Base-by-base conservation (phyloP, 352 stramenopile species). In the Pythium sukuiense region DNA sequence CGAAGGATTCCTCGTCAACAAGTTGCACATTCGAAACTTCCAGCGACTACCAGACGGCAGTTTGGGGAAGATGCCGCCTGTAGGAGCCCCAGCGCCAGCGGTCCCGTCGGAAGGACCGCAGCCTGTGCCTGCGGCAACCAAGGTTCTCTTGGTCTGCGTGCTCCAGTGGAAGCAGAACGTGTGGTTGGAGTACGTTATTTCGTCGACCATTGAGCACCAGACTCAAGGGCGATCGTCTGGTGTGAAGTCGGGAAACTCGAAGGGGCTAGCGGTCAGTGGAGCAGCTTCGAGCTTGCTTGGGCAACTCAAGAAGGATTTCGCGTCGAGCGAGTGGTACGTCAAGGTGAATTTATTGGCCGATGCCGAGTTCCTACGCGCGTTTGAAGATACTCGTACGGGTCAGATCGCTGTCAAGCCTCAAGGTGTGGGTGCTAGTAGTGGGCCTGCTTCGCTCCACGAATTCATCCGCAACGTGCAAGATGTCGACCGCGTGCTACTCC, bases 141-240 rank as follows among this genome's bases (percentile, higher is more conserved):
- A 94, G 53, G 80, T 94, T 39, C 62, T 91, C 29, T 71, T 95
- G 54, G 84, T 94, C 7, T 96, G 93, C 46, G 71, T 95, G 41
- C 61, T 96, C 20, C 76, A 96, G 59, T 96, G 88, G 88, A 95
- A 94, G 59, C 83, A 93, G 45, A 90, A 95, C 59, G 83, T 96
- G 43, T 96, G 88, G 87, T 70, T 96, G 26, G 87, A 96, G 71
- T 96, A 96, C 54, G 85, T 94, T 18, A 77, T 95, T 4, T 83
- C 85, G 4, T 83, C 81, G 18, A 91, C 85, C 1, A 90, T 76
- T 13, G 80, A 90, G 2, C 71, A 68, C n/a, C 57, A 65, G 12
- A 26, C 52, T n/a, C 41, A 53, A 13, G 59, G 52, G 6, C 58
- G 50, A 48, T 7, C 16, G 27, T 20, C 60, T 7, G 39, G 20